Conservation (phyloP, 148 eudicot species). For the Vaccinium macrocarpon region DNA sequence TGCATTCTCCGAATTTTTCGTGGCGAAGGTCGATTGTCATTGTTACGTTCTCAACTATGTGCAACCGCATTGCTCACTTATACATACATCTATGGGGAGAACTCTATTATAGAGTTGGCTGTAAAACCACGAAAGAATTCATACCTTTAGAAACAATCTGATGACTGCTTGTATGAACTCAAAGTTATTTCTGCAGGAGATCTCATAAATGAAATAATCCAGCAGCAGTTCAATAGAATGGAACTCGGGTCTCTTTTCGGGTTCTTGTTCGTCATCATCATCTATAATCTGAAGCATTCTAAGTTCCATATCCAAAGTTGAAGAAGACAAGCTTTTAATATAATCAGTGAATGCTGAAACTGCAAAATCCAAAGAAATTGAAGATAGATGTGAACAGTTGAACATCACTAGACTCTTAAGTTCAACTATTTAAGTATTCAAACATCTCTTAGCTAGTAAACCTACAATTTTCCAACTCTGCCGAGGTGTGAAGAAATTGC, state of each 20-base stretch:
- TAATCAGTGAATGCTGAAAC: constrained; percentile 84
- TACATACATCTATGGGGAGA: background rate
- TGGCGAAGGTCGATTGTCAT: background rate
- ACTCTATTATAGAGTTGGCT: background rate
- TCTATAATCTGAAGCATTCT: constrained; percentile 92
- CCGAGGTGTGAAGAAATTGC: constrained; percentile 60
- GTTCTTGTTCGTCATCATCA: constrained; percentile 57
- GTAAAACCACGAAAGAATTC: background rate
- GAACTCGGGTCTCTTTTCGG: constrained; percentile 58
- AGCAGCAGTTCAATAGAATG: constrained; percentile 61
- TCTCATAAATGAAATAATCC: constrained; percentile 81
- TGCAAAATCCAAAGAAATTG: constrained; percentile 34
- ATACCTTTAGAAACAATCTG: constrained; percentile 86
- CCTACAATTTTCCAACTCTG: constrained; percentile 67
- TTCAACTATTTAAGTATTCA: background rate
- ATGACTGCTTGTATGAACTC: constrained; percentile 87
- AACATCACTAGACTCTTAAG: background rate
- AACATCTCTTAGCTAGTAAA: background rate
- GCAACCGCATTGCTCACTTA: background rate
- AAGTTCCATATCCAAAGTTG: constrained; percentile 91
- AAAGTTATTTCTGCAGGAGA: constrained; percentile 76
- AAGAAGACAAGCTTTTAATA: constrained; percentile 76
- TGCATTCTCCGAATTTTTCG: background rate
- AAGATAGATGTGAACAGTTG: background rate
- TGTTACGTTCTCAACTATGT: background rate